A percentile compares a stretch with the other conserved stretches of the same genome.
Conservation (phyloP, 176 grass and related monocot genomes). For the Chloris gayana region DNA sequence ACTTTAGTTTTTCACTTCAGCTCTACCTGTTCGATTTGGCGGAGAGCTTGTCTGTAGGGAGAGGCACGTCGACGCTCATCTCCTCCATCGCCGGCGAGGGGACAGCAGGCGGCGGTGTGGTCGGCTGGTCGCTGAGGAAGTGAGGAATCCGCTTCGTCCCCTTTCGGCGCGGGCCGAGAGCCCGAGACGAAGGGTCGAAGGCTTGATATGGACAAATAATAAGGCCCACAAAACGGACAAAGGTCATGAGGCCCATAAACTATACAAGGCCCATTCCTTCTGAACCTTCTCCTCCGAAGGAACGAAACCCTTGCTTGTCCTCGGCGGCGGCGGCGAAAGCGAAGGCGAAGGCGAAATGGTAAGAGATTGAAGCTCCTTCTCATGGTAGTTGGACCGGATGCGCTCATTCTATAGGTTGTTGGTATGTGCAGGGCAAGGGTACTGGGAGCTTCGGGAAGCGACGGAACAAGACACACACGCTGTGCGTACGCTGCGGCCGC, state of each 20-base stretch:
- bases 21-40: slow-evolving; percentile 2
- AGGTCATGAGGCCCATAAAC: too few species aligned
- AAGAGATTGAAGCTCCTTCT: too few species aligned
- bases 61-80: background rate
- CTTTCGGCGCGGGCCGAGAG: background rate
- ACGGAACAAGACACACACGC: slow-evolving; percentile 97
- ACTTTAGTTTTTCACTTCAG: background rate
- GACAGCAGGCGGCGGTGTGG: background rate
- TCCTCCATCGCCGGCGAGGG: slow-evolving; percentile 40
- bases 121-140: background rate
- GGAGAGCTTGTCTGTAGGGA: slow-evolving; percentile 38
- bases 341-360: too few species aligned
- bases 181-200: too few species aligned
- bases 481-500: slow-evolving; percentile 84
- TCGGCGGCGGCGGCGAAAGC: too few species aligned
- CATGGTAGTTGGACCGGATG: too few species aligned
- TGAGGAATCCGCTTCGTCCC: background rate
- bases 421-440: slow-evolving; percentile 60
- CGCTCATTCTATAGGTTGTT: too few species aligned
- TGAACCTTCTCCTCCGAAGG: too few species aligned
- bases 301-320: too few species aligned
- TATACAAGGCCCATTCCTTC: too few species aligned
- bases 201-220: background rate
- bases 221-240: too few species aligned
- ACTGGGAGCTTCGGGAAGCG: slow-evolving; percentile 93